phyloP scores from a whole-genome alignment of 306 rosid species.

The Heteromeles arbutifolia region DNA sequence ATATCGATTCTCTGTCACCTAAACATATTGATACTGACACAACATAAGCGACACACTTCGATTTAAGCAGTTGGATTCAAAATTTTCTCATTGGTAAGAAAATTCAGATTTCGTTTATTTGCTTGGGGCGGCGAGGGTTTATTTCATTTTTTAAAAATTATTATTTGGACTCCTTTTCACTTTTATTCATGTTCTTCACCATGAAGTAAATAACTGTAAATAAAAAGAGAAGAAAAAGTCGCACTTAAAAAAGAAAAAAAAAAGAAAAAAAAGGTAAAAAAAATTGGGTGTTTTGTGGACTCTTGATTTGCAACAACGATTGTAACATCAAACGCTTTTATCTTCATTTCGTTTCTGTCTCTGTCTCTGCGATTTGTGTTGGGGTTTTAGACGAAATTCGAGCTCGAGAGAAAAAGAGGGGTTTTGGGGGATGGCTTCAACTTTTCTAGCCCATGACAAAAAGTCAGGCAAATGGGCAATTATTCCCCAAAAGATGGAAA shows the following conservation, averaged over 20 bases:
- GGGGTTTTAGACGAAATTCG: background rate
- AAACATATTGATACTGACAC: too few relatives aligned
- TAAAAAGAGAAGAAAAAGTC: background rate
- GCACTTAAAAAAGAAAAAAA: background rate
- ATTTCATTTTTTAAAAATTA: background rate
- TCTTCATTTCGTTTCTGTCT: background rate
- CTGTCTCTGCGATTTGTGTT: background rate
- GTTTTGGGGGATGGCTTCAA: slow-evolving; percentile 63
- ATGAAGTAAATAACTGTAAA: background rate
- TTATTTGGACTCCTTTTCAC: background rate
- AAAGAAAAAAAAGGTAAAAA: background rate
- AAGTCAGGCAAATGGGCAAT: too few relatives aligned
- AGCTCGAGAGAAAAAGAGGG: background rate
- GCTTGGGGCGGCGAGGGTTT: background rate
- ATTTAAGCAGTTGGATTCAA: too few relatives aligned
- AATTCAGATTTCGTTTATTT: too few relatives aligned
- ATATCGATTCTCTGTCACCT: too few relatives aligned
- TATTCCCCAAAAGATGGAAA: too few relatives aligned
- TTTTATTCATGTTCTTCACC: background rate
- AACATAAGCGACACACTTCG: too few relatives aligned
- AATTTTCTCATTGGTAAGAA: background rate
- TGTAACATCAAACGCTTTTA: background rate
- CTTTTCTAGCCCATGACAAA: background rate
- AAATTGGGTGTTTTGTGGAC: background rate
- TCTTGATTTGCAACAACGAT: background rate